Conservation (phyloP, 345 rosid species). For the Orychophragmus violaceus region DNA sequence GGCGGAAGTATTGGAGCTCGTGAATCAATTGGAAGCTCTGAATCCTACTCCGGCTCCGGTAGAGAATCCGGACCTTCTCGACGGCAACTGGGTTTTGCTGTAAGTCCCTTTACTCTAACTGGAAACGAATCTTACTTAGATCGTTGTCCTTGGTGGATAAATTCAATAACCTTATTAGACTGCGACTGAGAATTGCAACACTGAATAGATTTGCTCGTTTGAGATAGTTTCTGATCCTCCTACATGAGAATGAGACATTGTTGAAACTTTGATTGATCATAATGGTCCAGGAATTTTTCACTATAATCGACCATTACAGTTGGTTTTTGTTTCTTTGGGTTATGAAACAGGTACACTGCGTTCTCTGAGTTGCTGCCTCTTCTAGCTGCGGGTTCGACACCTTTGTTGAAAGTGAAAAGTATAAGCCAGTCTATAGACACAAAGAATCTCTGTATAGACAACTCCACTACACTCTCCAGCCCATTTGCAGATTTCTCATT, state of each 20-base stretch:
- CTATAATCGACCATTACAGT: background rate
- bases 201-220: background rate
- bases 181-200: no score
- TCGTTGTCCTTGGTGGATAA: no score
- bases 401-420: constrained; percentile 66
- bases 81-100: constrained; percentile 92
- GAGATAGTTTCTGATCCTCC: background rate
- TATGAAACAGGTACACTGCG: constrained; percentile 86
- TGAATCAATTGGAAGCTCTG: constrained; percentile 73
- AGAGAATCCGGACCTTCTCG: constrained; percentile 58
- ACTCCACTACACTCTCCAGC: constrained; percentile 58
- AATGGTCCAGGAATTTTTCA: no score
- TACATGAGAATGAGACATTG: background rate
- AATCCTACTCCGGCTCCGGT: constrained; percentile 72
- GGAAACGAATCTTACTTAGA: background rate
- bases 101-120: constrained; percentile 36
- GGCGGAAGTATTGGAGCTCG: constrained; percentile 83
- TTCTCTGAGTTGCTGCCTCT: constrained; percentile 91
- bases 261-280: constrained; percentile 3
- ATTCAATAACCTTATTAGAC: no score
- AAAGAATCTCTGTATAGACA: constrained; percentile 47
- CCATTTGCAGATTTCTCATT: constrained; percentile 80
- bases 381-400: constrained; percentile 64
- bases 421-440: constrained; percentile 63
- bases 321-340: no score